Evolutionary conservation across 2,329 filamentous ascomycete species (phyloP).

Genomic region (Diaporthe sp.): DNA sequence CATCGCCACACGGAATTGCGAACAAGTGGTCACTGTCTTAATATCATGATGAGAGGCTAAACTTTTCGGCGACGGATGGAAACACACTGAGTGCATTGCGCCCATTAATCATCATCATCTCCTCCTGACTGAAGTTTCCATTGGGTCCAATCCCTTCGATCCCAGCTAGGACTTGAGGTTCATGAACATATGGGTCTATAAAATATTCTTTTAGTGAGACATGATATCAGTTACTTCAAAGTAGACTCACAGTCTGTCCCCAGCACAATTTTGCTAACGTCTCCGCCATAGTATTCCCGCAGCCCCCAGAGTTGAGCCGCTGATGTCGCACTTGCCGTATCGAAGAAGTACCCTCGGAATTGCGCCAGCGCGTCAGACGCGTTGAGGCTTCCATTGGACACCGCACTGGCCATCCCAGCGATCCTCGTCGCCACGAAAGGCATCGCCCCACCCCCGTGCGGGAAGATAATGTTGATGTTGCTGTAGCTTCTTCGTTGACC

Average conservation of each 20-base stretch:
- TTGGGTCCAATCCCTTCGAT: not conserved
- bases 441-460: not conserved
- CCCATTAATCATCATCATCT: not conserved
- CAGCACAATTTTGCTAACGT: not conserved
- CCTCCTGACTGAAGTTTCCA: not conserved
- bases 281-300: not conserved
- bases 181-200: not conserved
- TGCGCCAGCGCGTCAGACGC: not conserved
- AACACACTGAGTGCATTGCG: not conserved
- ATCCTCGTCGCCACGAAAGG: not conserved
- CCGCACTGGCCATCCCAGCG: not conserved
- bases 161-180: not conserved
- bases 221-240: not conserved
- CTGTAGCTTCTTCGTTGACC: not conserved
- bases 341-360: slow-evolving; percentile 2
- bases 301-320: not conserved
- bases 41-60: not conserved
- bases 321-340: slow-evolving; percentile 1
- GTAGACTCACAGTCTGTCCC: slow-evolving; percentile 1
- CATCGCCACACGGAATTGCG: too few species aligned
- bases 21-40: too few species aligned
- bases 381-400: not conserved
- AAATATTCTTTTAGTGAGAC: not conserved
- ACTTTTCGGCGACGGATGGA: not conserved
- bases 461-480: not conserved